Conservation (phyloP, 768 basidiomycete species). For the Calvatia gigantea region DNA sequence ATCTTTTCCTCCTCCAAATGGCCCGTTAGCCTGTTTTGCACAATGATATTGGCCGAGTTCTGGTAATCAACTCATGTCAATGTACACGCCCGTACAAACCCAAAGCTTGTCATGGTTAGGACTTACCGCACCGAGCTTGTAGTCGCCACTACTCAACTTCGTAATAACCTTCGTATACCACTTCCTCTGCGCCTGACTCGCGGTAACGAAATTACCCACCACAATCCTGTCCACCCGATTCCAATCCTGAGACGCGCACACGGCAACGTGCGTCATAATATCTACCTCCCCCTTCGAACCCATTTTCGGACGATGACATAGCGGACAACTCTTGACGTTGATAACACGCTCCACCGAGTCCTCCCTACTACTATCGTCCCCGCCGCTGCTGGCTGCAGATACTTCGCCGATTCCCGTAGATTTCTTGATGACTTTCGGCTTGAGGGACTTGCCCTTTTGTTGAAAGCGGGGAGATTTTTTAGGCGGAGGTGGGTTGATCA, state of each 20-base stretch:
- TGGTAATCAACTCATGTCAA: slow-evolving; percentile 23
- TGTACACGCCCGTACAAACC: neutral
- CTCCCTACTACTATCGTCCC: slow-evolving; percentile 1
- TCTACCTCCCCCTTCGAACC: slow-evolving; percentile 88
- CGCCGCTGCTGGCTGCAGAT: slow-evolving; percentile 8
- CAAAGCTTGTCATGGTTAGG: slow-evolving; percentile 4
- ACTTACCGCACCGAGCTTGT: slow-evolving; percentile 78
- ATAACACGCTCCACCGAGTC: slow-evolving; percentile 72
- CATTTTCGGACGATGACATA: slow-evolving; percentile 86
- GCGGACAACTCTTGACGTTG: slow-evolving; percentile 91
- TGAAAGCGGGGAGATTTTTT: slow-evolving; percentile 15
- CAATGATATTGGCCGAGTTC: slow-evolving; percentile 98
- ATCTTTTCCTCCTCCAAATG: no score
- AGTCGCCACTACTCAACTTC: slow-evolving; percentile 84
- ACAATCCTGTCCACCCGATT: no score
- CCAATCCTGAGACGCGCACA: no score
- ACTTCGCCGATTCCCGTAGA: neutral
- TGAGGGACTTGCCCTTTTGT: slow-evolving; percentile 18
- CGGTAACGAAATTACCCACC: no score
- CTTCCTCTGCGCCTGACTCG: no score
- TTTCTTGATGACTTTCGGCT: slow-evolving; percentile 11
- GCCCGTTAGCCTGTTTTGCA: slow-evolving; percentile 90
- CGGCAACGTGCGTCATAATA: slow-evolving; percentile 92
- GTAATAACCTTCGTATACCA: no score
- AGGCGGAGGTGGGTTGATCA: slow-evolving; percentile 12